phyloP scores from a whole-genome alignment of 208 protist genomes.

The Kentomonas sorsogonicus region DNA sequence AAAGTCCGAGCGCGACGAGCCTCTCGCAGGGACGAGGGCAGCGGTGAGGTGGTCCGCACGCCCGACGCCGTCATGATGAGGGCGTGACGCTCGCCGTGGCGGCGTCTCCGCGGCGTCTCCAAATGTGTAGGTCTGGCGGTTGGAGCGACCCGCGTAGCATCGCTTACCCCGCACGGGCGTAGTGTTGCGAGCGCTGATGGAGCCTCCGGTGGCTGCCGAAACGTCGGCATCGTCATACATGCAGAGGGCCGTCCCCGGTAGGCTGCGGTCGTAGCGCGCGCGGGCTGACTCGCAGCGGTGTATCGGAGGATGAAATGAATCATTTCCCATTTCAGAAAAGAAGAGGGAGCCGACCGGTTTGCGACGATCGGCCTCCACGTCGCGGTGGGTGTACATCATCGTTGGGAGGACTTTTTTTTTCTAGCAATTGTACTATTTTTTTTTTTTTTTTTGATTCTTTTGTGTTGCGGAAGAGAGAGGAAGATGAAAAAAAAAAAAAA shows the following conservation, averaged over 20 bases:
- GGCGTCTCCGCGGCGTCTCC: no score
- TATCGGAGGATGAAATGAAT: constrained; percentile 22
- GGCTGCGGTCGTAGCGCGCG: constrained; percentile 33
- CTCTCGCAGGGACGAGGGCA: no score
- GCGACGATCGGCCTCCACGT: constrained; percentile 38
- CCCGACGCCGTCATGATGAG: no score
- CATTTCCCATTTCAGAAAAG: constrained; percentile 42
- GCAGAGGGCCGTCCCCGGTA: constrained; percentile 55
- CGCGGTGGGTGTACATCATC: constrained; percentile 39
- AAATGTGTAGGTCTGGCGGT: no score
- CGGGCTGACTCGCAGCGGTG: constrained; percentile 27
- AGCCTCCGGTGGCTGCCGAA: no score
- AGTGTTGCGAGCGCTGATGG: no score
- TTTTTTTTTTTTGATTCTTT: not conserved
- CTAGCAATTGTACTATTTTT: not conserved
- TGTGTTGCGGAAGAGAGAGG: not conserved
- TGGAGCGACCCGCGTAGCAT: no score
- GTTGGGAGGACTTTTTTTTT: not conserved
- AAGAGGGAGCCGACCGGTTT: constrained; percentile 72
- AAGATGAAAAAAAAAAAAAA: constrained; percentile 3
- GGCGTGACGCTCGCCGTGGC: no score
- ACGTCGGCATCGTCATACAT: constrained; percentile 30
- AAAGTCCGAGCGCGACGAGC: no score
- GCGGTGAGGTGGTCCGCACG: no score
- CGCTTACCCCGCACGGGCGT: constrained; percentile 26